Base-by-base conservation (phyloP, 371 early-diverging fungal species). In the Rhizopus delemar region DNA sequence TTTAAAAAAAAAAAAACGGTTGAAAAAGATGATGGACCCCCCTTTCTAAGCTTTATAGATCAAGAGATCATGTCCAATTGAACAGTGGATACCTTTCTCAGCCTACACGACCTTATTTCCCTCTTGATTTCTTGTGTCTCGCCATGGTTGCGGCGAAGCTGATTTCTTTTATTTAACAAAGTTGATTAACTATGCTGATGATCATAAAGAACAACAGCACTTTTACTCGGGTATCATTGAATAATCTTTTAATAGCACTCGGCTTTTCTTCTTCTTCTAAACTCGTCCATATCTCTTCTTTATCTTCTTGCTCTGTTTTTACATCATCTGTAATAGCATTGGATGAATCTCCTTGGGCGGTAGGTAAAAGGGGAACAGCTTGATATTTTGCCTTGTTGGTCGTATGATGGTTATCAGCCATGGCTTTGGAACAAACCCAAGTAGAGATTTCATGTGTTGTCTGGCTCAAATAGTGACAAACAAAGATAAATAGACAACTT, bases 401-500 rank as follows among this genome's bases (percentile, higher is more conserved):
- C 22, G 22, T 22, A 22, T 22, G 22, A 22, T 22, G 0, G 22
- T 22, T 35, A 28, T 50, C 28, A 36, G 53, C 12, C n/a, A 41
- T 28, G 46, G 11, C 4, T 58, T 50, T 43, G 28, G 3, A 34
- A 41, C 75, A 75, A 41, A 78, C 60, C 70, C 71, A 75, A 6
- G 32, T 39, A 3, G 83, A 68, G 13, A 86, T 66, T 5, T 68
- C 71, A n/a, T 78, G 80, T 2, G 87, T 84, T 3, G 84, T 73
- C 12, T 74, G 65, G 15, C 78, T 80, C 38, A 86, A 69, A 16
- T 72, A 59, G 57, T 83, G 74, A 32, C 84, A 77, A 33, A 87
- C 63, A 36, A 62, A 78, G 5, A 87, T 52, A 68, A 90, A 90
- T 28, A 88, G 55, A 12, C 83, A 48, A 2, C 78, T 75, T 2